phyloP scores from a whole-genome alignment of 164 flowering plant species.

The Annona cherimola region DNA sequence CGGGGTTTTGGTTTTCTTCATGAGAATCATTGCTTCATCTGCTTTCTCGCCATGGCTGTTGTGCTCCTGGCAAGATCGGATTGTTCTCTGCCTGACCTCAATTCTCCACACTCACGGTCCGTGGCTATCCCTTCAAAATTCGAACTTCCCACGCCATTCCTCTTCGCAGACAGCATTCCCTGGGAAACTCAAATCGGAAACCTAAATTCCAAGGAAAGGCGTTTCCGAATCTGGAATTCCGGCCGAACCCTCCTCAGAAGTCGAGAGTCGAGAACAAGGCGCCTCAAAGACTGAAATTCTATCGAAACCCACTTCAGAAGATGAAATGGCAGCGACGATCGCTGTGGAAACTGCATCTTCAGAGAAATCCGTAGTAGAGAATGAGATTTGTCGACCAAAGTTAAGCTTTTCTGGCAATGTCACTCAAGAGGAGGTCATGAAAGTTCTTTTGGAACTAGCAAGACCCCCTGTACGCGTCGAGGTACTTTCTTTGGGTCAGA shows the following conservation, averaged over 20 bases:
- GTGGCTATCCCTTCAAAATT: background rate
- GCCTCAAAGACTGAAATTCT: background rate
- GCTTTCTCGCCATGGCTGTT: constrained; percentile 9
- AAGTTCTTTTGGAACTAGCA: constrained; percentile 32
- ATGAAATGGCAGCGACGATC: constrained; percentile 4
- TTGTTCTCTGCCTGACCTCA: constrained; percentile 1
- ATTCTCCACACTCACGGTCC: background rate
- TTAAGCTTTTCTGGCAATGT: background rate
- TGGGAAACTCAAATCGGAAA: background rate
- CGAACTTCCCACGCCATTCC: background rate
- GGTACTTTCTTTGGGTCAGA: constrained; percentile 31
- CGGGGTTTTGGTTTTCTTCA: background rate
- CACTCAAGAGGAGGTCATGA: constrained; percentile 23
- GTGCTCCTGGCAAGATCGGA: constrained; percentile 3
- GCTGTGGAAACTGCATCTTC: constrained; percentile 4
- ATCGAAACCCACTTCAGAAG: constrained; percentile 1
- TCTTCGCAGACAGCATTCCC: background rate
- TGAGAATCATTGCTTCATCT: constrained; percentile 4
- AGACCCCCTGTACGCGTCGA: constrained; percentile 37
- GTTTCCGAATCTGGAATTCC: background rate
- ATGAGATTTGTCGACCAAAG: background rate
- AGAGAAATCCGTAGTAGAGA: constrained; percentile 8
- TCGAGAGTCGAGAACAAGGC: background rate
- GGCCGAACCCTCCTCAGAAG: constrained; percentile 1
- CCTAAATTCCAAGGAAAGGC: background rate